A percentile compares a stretch with the other conserved stretches of the same genome.
phyloP scores from a whole-genome alignment of 2,329 filamentous ascomycete genomes.

The Fusarium irregulare region DNA sequence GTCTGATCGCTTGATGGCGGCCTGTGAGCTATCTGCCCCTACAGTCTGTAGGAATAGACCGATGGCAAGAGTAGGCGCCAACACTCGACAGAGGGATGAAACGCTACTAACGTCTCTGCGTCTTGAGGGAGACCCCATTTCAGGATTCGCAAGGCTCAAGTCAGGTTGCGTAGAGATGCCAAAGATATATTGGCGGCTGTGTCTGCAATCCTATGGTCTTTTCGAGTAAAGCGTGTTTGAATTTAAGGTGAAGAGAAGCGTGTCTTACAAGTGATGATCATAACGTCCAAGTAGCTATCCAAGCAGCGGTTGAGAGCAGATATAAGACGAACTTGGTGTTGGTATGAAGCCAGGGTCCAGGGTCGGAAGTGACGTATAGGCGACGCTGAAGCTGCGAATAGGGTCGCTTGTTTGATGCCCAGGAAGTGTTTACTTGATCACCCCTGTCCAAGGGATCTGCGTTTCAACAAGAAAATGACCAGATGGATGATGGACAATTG shows the following conservation, averaged over 20 bases:
- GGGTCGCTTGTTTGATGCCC: conserved; percentile 15
- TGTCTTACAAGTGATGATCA: conserved; percentile 22
- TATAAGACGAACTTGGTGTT: conserved; percentile 26
- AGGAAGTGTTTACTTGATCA: conserved; percentile 35
- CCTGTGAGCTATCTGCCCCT: conserved; percentile 24
- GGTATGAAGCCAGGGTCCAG: conserved; percentile 20
- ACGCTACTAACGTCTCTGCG: conserved; percentile 24
- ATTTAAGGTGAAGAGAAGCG: conserved; percentile 13
- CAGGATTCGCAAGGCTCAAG: neutral
- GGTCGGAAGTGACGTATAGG: conserved; percentile 34
- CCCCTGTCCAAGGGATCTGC: conserved; percentile 37
- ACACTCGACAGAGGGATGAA: conserved; percentile 38
- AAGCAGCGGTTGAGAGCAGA: conserved; percentile 15
- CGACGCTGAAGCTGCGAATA: conserved; percentile 19
- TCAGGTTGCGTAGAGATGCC: neutral
- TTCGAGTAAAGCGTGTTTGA: neutral
- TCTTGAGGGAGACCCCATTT: conserved; percentile 32
- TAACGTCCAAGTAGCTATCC: conserved; percentile 13
- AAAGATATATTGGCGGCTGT: neutral
- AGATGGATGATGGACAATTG: conserved; percentile 16
- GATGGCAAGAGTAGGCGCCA: conserved; percentile 38
- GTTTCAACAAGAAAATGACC: conserved; percentile 15
- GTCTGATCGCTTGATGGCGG: conserved; percentile 42
- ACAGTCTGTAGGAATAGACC: conserved; percentile 35
- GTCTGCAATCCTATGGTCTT: neutral